Evolutionary conservation across 2,329 filamentous ascomycete species (phyloP).

Genomic region (Sphaerulina populicola): DNA sequence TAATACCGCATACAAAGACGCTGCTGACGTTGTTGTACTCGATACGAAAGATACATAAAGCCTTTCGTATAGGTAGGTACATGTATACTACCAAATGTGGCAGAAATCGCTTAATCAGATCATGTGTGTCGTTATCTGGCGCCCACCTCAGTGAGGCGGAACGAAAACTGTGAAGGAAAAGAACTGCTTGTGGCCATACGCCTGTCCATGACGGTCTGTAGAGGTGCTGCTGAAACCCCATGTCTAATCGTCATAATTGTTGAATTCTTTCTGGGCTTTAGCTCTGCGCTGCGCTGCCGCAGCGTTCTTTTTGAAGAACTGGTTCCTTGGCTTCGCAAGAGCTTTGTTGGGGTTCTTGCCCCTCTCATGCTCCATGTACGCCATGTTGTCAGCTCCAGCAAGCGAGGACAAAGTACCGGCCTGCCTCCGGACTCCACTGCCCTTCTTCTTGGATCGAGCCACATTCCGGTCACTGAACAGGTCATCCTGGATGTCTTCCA

Average conservation of each 20-base stretch:
- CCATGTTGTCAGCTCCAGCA: slow-evolving; percentile 91
- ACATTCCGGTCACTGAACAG: slow-evolving; percentile 53
- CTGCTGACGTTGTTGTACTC: too few relatives aligned
- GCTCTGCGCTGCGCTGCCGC: slow-evolving; percentile 31
- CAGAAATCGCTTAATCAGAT: too few relatives aligned
- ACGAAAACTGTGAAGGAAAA: too few relatives aligned
- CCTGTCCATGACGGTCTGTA: not conserved
- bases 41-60: too few relatives aligned
- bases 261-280: slow-evolving; percentile 13
- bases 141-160: too few relatives aligned
- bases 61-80: too few relatives aligned
- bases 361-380: slow-evolving; percentile 52
- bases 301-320: slow-evolving; percentile 40
- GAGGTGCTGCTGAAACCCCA: not conserved
- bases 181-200: not conserved
- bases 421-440: slow-evolving; percentile 61
- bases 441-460: slow-evolving; percentile 34
- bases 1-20: too few relatives aligned
- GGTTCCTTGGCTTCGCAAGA: slow-evolving; percentile 38
- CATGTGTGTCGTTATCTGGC: too few relatives aligned
- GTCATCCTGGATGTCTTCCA: slow-evolving; percentile 62
- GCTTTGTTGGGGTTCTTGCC: slow-evolving; percentile 38
- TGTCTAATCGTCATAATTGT: slow-evolving; percentile 3
- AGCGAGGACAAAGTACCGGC: slow-evolving; percentile 79
- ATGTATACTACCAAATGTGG: too few relatives aligned